Conservation (phyloP, 805 yeast genomes). For the Barnettozyma salicaria region DNA sequence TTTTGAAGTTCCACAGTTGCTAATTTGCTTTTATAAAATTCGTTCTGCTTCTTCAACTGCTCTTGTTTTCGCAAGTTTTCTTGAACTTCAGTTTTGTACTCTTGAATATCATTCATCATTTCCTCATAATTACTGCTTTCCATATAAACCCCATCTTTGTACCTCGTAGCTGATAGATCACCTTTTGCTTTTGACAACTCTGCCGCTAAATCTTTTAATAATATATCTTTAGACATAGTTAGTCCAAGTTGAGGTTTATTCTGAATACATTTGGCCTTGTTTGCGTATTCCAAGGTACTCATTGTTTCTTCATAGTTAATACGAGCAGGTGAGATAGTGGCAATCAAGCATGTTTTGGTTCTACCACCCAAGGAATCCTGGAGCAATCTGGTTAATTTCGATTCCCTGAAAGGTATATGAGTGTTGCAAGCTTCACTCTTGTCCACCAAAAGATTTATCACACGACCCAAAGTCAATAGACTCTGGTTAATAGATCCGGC, state of each 20-base stretch:
- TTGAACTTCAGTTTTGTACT: slow-evolving; percentile 42
- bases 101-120: slow-evolving; percentile 42
- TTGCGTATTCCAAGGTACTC: slow-evolving; percentile 83
- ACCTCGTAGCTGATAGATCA: slow-evolving; percentile 57
- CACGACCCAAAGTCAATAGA: slow-evolving; percentile 80
- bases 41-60: slow-evolving; percentile 33
- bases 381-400: slow-evolving; percentile 65
- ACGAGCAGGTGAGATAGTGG: slow-evolving; percentile 81
- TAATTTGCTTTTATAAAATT: slow-evolving; percentile 22
- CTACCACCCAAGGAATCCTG: slow-evolving; percentile 85
- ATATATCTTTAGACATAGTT: slow-evolving; percentile 45
- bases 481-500: slow-evolving; percentile 93
- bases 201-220: slow-evolving; percentile 41
- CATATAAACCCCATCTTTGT: slow-evolving; percentile 61
- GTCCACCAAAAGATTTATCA: slow-evolving; percentile 69
- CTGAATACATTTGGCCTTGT: slow-evolving; percentile 75
- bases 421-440: slow-evolving; percentile 33
- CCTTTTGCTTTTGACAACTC: slow-evolving; percentile 44
- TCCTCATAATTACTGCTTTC: slow-evolving; percentile 54
- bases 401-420: slow-evolving; percentile 86
- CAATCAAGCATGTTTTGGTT: slow-evolving; percentile 81
- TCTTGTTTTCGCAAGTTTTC: slow-evolving; percentile 41
- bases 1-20: slow-evolving; percentile 20
- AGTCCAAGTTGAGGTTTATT: slow-evolving; percentile 63
- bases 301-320: slow-evolving; percentile 74